Conservation (phyloP, 148 eudicot genomes). For the Rhododendron kiyosumense region DNA sequence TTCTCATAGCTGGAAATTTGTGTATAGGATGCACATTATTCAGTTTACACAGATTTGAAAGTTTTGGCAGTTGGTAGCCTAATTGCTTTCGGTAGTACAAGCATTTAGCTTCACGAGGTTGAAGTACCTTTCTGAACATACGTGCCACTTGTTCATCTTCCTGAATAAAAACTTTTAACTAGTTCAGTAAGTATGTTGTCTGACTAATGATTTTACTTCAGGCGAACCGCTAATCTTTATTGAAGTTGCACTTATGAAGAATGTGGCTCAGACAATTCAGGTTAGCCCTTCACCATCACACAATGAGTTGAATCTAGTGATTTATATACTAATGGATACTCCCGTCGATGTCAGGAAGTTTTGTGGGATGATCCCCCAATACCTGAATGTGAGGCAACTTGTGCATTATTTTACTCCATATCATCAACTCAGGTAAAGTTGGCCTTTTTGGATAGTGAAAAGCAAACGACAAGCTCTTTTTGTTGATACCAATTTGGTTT, state of each 20-base stretch:
- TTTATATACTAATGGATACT: constrained; percentile 7
- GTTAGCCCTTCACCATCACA: constrained; percentile 22
- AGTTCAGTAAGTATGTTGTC: constrained; percentile 5
- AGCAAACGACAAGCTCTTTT: background rate
- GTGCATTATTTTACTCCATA: constrained; percentile 92
- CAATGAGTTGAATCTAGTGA: background rate
- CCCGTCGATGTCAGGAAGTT: constrained; percentile 58
- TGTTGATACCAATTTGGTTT: background rate
- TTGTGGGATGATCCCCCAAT: constrained; percentile 91
- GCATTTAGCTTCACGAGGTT: background rate
- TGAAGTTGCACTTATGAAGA: constrained; percentile 87
- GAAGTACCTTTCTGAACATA: background rate
- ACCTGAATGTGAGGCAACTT: constrained; percentile 83
- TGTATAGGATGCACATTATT: background rate
- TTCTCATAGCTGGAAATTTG: background rate
- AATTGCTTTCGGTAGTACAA: background rate
- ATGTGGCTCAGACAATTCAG: constrained; percentile 82
- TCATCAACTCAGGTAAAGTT: constrained; percentile 84
- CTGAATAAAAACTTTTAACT: background rate
- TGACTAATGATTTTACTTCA: constrained; percentile 24
- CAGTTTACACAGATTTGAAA: background rate
- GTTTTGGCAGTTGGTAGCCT: background rate
- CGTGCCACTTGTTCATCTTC: background rate
- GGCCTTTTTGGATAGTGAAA: background rate
- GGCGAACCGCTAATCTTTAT: constrained; percentile 98